These are phyloP conservation scores for Lyophyllum decastes DNA, from an alignment of 768 basidiomycete species.

Conservation along the genomic window DNA sequence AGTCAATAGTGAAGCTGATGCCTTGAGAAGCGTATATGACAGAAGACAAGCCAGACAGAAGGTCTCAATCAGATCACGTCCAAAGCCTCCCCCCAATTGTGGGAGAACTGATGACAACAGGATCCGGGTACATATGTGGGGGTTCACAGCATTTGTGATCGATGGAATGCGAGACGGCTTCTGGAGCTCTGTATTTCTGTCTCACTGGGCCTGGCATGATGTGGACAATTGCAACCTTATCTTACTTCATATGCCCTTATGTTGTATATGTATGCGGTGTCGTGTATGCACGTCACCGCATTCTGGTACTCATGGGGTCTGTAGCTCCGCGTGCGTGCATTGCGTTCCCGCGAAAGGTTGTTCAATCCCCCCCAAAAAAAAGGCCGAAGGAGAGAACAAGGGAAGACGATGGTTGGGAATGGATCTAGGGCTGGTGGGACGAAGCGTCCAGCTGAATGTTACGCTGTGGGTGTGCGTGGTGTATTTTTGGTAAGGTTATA, in stretches of 20 bases:
- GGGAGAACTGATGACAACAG: not conserved
- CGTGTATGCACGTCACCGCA: too few species aligned
- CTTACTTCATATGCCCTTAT: not conserved
- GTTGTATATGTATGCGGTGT: too few species aligned
- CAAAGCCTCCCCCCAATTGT: not conserved
- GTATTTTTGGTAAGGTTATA: not conserved
- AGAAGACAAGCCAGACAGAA: not conserved
- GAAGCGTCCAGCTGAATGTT: not conserved
- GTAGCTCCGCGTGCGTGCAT: too few species aligned
- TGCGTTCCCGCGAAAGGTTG: constrained; percentile 10
- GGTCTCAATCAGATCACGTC: constrained; percentile 3
- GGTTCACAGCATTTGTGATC: not conserved
- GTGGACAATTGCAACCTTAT: not conserved
- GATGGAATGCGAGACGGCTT: not conserved
- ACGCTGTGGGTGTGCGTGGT: not conserved
- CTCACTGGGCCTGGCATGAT: not conserved
- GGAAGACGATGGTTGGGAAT: not conserved
- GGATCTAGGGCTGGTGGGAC: not conserved
- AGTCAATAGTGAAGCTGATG: too few species aligned
- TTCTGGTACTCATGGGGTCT: too few species aligned
- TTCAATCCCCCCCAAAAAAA: not conserved
- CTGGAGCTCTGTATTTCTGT: not conserved
- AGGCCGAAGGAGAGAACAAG: not conserved
- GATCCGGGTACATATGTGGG: constrained; percentile 1
- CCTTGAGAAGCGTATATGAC: too few species aligned